Base-by-base conservation (phyloP, 1,284 basidiomycete species). In the Marasmius sp. region DNA sequence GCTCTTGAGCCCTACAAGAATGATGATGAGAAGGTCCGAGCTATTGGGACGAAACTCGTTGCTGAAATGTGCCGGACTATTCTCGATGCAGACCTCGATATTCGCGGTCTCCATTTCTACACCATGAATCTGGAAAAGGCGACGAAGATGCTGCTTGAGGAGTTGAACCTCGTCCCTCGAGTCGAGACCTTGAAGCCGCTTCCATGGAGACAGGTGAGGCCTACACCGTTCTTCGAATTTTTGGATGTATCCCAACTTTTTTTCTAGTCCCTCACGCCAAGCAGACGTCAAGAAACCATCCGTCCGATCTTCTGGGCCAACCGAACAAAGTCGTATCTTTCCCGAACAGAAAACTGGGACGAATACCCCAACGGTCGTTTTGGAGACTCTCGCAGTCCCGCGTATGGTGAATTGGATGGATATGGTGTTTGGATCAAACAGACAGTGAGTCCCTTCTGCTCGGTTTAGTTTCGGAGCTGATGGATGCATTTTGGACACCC, bases 331-430 rank as follows among this genome's bases (percentile, higher is more conserved):
- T 97, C 94, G 3, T 97, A 97, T 74, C 81, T 97, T 48, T 93
- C 93, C 14, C 89, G 95, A 57, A 97, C 94, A 22, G 93, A 94
- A 73, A 93, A 95, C 71, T 99, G 97, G 97, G 97, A 99, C 75
- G 97, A 99, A 77, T 99, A 97, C 75, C 97, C 97, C 52, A 99
- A 99, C 75, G 97, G 97, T 67, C 92, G 97, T 66, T 99, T 97
- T 72, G 97, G 97, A 69, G 97, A 99, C 76, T 91, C 96, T 12
- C 87, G 97, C 63, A 94, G 91, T 82, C 97, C 97, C 22, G 97
- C 97, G 2, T 99, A 97, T 69, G 97, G 97, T 71, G 97, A 99
- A 77, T 81, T 98, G 61, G 97, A 99, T 71, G 96, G 95, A 3
- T 98, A 97, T 74, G 94, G 94, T 60, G 86, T 95, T 56, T 91